Evolutionary conservation across 2,329 filamentous ascomycete species (phyloP).

Genomic region (Raffaelea albimanens): DNA sequence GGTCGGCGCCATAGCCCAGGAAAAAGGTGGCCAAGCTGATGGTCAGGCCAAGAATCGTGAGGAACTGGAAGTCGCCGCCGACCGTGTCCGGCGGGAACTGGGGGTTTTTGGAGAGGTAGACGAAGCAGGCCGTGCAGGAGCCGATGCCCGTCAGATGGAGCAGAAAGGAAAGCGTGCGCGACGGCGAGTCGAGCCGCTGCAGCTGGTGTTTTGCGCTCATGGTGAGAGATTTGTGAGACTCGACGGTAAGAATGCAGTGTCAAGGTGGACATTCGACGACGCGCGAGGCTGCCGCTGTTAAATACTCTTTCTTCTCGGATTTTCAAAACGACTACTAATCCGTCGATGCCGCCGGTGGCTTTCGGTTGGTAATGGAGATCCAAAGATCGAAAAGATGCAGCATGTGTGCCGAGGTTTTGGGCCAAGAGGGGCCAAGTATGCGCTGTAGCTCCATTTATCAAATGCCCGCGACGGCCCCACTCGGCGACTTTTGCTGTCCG

Average conservation of each 20-base stretch:
- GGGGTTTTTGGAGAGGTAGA: constrained; percentile 39
- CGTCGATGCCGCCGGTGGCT: neutral
- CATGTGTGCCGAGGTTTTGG: too few species aligned
- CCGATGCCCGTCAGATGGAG: constrained; percentile 47
- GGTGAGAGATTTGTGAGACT: neutral
- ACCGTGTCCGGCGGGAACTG: constrained; percentile 47
- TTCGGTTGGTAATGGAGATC: neutral
- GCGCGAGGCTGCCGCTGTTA: neutral
- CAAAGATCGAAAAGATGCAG: too few species aligned
- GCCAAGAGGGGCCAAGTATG: neutral
- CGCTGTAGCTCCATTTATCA: neutral
- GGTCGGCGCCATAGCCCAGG: constrained; percentile 53
- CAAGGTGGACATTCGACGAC: neutral
- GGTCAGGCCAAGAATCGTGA: constrained; percentile 63
- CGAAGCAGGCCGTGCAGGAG: constrained; percentile 45
- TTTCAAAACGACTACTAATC: too few species aligned
- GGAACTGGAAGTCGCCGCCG: constrained; percentile 61
- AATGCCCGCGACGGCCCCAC: neutral
- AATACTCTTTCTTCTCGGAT: too few species aligned
- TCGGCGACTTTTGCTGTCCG: neutral
- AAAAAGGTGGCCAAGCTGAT: constrained; percentile 52
- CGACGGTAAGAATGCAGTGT: neutral
- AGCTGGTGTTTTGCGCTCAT: constrained; percentile 44
- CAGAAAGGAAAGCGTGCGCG: constrained; percentile 50
- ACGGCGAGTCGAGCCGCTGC: constrained; percentile 57